Conservation (phyloP, 306 rosid genomes). For the Echinosophora koreensis region DNA sequence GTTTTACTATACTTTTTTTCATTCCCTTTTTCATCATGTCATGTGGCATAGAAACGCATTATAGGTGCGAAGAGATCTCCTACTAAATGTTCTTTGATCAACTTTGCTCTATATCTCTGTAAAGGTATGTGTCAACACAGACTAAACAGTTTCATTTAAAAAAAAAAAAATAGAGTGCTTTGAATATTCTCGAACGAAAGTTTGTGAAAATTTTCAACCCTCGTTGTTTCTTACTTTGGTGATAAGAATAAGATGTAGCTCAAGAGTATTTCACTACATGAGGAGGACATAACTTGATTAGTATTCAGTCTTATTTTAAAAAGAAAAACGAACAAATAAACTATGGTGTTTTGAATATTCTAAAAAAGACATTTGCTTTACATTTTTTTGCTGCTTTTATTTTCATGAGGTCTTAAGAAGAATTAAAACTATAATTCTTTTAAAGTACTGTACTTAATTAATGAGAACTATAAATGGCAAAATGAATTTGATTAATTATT, state of each 20-base stretch:
- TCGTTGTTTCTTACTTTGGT: neutral
- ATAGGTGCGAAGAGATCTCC: slow-evolving; percentile 22
- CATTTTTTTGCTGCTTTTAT: too few relatives aligned
- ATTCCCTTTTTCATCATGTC: slow-evolving; percentile 33
- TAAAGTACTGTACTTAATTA: too few relatives aligned
- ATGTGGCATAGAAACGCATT: slow-evolving; percentile 26
- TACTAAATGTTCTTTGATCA: neutral
- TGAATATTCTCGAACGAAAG: slow-evolving; percentile 39
- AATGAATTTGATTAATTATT: too few relatives aligned
- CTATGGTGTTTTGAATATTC: neutral
- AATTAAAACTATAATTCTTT: too few relatives aligned
- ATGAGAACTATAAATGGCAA: too few relatives aligned
- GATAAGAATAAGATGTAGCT: neutral
- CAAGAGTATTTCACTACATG: neutral
- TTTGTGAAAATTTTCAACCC: neutral
- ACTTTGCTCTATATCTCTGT: neutral
- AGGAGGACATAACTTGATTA: neutral
- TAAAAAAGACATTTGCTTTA: neutral
- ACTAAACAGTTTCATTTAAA: neutral
- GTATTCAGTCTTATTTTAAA: too few relatives aligned
- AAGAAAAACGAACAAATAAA: too few relatives aligned
- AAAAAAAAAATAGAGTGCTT: neutral
- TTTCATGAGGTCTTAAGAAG: too few relatives aligned
- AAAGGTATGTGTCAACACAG: neutral
- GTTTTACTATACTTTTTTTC: slow-evolving; percentile 2